Evolutionary conservation across 2,329 filamentous ascomycete species (phyloP).

Genomic region (Aspergillus sp.): DNA sequence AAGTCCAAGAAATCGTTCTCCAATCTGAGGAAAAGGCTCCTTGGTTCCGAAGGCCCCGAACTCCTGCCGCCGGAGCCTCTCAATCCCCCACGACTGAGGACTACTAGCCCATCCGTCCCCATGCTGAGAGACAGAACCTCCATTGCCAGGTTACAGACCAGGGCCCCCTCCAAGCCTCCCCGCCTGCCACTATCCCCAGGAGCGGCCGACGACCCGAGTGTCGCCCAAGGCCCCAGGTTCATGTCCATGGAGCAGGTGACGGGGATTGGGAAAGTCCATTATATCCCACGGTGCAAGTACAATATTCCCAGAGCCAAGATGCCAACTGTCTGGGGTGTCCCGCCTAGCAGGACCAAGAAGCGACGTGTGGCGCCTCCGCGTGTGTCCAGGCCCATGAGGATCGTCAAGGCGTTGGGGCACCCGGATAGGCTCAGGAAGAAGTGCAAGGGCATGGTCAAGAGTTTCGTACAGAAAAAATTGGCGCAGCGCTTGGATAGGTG

Average conservation of each 20-base stretch:
- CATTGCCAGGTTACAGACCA: neutral
- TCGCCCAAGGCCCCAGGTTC: slow-evolving; percentile 2
- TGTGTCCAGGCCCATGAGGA: neutral
- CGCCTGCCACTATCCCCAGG: neutral
- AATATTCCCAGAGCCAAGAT: neutral
- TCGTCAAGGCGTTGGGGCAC: neutral
- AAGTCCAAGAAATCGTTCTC: neutral
- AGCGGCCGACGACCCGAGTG: neutral
- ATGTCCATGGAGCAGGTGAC: neutral
- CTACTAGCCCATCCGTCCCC: too few relatives aligned
- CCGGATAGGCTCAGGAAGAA: neutral
- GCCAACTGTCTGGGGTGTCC: slow-evolving; percentile 1
- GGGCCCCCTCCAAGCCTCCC: neutral
- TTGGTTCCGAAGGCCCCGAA: neutral
- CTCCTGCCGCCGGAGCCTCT: neutral
- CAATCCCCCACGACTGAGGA: too few relatives aligned
- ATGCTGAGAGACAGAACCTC: slow-evolving; percentile 1
- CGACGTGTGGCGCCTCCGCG: neutral
- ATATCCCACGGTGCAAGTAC: neutral
- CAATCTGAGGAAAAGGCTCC: neutral
- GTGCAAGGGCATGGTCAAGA: slow-evolving; percentile 1
- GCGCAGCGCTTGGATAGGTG: neutral
- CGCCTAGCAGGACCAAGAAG: neutral
- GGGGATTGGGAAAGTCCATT: slow-evolving; percentile 1
- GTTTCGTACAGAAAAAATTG: neutral